Conservation (phyloP, 306 rosid species). For the Ochetophila trinervis region DNA sequence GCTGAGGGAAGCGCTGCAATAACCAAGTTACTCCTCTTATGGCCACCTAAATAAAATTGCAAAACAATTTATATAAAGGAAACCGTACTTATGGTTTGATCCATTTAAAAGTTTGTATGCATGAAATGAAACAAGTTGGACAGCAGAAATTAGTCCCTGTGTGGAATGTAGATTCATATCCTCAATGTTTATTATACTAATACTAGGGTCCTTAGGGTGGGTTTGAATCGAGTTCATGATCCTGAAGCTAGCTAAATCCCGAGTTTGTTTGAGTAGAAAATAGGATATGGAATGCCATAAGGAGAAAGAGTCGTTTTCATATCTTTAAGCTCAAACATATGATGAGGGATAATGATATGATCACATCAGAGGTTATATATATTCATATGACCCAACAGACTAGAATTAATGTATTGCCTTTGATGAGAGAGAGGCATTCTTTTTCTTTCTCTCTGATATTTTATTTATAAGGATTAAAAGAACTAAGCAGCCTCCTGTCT, state of each 20-base stretch:
- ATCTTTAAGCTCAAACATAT: not conserved
- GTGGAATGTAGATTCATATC: not conserved
- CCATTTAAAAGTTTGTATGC: not conserved
- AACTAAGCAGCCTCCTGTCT: too few species aligned
- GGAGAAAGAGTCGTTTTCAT: not conserved
- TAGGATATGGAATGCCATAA: not conserved
- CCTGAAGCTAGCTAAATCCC: not conserved
- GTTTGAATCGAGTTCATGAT: not conserved
- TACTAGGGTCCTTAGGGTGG: too few species aligned
- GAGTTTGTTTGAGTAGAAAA: not conserved
- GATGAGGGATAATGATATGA: too few species aligned
- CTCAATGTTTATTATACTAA: too few species aligned
- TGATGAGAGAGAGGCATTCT: too few species aligned
- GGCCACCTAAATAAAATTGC: slow-evolving; percentile 37
- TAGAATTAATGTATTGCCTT: too few species aligned
- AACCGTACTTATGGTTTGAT: not conserved
- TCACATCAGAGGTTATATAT: too few species aligned
- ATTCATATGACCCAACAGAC: too few species aligned
- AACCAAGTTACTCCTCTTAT: slow-evolving; percentile 81
- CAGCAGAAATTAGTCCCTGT: not conserved
- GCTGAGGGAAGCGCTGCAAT: slow-evolving; percentile 71
- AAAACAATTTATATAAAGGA: not conserved
- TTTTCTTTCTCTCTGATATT: too few species aligned
- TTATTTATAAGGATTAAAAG: too few species aligned
- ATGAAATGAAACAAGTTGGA: not conserved